These are phyloP conservation scores for Chalara sp. DNA, from an alignment of 2,329 filamentous ascomycete genomes.

Conservation along the genomic window DNA sequence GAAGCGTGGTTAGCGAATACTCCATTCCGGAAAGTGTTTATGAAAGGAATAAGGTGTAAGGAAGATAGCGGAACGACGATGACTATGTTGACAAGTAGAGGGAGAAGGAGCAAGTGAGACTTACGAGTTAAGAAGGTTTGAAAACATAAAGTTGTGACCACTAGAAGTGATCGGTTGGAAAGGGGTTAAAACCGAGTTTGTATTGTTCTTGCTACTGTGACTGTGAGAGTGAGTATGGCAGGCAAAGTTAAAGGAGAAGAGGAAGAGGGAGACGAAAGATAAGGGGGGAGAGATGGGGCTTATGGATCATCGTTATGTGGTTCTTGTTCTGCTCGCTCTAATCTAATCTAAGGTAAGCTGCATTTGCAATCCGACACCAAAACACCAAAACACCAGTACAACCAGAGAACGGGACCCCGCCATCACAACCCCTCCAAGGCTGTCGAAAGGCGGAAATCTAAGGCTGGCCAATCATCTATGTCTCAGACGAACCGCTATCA, in stretches of 20 bases:
- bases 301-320: not conserved
- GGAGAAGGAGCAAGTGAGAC: conserved; percentile 35
- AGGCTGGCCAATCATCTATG: no score
- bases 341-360: no score
- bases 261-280: conserved; percentile 2
- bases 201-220: not conserved
- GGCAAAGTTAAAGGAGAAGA: conserved; percentile 1
- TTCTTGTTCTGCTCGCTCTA: no score
- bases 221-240: no score
- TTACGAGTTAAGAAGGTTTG: conserved; percentile 95
- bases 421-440: no score
- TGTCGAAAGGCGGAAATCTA: no score
- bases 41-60: not conserved
- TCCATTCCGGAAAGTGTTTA: not conserved
- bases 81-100: not conserved
- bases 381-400: no score
- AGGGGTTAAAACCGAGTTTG: not conserved
- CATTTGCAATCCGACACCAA: no score
- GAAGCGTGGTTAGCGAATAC: not conserved
- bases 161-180: conserved; percentile 24
- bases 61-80: not conserved
- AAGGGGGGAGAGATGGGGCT: not conserved
- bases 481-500: no score
- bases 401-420: no score
- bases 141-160: conserved; percentile 86